Conservation (phyloP, 495 filamentous ascomycete genomes). For the Xylaria sp. region DNA sequence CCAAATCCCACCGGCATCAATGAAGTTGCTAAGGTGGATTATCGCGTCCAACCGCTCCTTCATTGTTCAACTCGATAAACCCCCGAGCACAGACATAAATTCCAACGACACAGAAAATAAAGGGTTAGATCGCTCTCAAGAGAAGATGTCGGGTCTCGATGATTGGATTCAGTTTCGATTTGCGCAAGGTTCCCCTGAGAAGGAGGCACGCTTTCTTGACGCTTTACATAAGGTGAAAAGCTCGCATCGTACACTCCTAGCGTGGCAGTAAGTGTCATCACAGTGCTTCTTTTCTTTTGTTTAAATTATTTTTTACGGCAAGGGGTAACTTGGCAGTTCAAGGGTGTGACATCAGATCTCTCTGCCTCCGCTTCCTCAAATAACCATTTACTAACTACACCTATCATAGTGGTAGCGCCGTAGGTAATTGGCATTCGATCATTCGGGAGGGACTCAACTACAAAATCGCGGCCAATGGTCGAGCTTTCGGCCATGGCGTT, state of each 20-base stretch:
- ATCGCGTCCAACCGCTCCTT: conserved; percentile 89
- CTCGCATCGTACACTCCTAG: conserved; percentile 33
- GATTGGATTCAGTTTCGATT: conserved; percentile 85
- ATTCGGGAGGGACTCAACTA: conserved; percentile 83
- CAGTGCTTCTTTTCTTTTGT: conserved; percentile 49
- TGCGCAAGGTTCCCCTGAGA: conserved; percentile 88
- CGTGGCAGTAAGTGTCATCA: conserved; percentile 51
- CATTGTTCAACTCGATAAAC: conserved; percentile 73
- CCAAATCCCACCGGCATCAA: conserved; percentile 68
- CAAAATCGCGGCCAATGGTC: conserved; percentile 64
- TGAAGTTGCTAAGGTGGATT: conserved; percentile 83
- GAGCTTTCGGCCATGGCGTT: conserved; percentile 79
- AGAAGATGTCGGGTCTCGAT: conserved; percentile 69
- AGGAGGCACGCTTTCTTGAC: conserved; percentile 79
- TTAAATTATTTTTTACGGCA: background rate
- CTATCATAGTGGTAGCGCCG: conserved; percentile 61
- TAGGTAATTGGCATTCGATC: conserved; percentile 90
- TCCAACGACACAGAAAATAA: conserved; percentile 15
- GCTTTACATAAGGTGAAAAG: conserved; percentile 60
- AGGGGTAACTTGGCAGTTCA: background rate
- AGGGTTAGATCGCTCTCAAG: conserved; percentile 37
- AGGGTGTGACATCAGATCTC: background rate
- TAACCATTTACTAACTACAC: background rate
- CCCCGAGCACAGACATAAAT: conserved; percentile 30
- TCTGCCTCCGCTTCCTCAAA: background rate